These are phyloP conservation scores for Sporothrix mexicana DNA, from an alignment of 2,329 filamentous ascomycete species.

Conservation along the genomic window DNA sequence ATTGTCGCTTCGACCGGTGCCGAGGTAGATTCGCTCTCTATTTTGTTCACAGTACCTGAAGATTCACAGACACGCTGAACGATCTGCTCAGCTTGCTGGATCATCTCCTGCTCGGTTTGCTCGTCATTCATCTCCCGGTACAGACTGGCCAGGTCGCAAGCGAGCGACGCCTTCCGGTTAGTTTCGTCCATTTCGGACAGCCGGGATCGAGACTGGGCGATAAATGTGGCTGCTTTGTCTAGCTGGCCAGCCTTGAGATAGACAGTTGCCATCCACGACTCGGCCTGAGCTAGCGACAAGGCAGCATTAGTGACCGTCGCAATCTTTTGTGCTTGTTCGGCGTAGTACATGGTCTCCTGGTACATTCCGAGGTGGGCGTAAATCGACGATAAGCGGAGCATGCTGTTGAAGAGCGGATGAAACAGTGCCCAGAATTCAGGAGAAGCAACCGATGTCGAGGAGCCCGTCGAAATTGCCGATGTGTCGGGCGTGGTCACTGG, in stretches of 20 bases:
- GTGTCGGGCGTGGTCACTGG: conserved; percentile 10
- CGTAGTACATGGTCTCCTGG: conserved; percentile 86
- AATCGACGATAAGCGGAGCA: conserved; percentile 75
- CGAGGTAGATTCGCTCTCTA: background rate
- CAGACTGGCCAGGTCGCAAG: conserved; percentile 62
- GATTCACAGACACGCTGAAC: conserved; percentile 12
- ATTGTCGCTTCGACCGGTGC: background rate
- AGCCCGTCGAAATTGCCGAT: background rate
- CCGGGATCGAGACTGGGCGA: conserved; percentile 59
- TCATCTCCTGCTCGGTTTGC: conserved; percentile 51
- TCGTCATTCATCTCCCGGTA: conserved; percentile 57
- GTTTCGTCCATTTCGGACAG: conserved; percentile 56
- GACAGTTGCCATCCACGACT: conserved; percentile 61
- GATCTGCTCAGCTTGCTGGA: conserved; percentile 56
- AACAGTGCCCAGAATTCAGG: conserved; percentile 82
- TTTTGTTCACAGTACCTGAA: background rate
- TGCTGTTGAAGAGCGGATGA: conserved; percentile 71
- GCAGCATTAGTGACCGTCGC: conserved; percentile 70
- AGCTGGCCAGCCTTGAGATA: conserved; percentile 64
- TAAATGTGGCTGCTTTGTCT: conserved; percentile 62
- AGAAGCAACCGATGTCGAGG: background rate
- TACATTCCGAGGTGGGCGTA: conserved; percentile 87
- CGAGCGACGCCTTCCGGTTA: conserved; percentile 53
- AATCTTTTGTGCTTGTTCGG: conserved; percentile 80
- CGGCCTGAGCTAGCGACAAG: conserved; percentile 61